Percentiles rank a stretch among this genome's conserved stretches.
Conservation (phyloP, 768 basidiomycete genomes). For the Fistulinella prunicolor region DNA sequence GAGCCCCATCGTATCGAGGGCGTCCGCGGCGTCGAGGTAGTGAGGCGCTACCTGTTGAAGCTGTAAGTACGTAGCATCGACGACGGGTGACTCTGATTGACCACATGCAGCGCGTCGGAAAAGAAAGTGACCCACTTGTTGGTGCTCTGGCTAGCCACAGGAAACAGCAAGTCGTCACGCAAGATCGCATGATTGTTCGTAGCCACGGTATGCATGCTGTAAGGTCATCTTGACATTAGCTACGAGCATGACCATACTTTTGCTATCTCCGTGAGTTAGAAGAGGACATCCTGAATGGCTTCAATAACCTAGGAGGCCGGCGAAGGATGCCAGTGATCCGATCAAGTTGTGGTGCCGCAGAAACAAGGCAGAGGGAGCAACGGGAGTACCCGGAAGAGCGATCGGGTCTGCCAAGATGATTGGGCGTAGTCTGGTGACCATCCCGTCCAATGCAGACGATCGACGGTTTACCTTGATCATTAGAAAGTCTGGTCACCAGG, state of each 20-base stretch:
- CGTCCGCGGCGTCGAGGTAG: conserved; percentile 75
- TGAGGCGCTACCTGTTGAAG: conserved; percentile 80
- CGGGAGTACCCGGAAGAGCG: too few relatives aligned
- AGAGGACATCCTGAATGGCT: background rate
- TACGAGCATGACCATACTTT: conserved; percentile 51
- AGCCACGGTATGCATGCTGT: conserved; percentile 63
- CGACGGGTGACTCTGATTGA: background rate
- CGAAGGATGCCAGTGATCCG: too few relatives aligned
- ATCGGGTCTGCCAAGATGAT: too few relatives aligned
- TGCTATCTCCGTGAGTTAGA: conserved; percentile 13
- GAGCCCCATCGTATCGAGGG: conserved; percentile 81
- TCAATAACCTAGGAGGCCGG: too few relatives aligned
- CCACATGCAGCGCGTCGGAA: too few relatives aligned
- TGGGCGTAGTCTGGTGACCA: too few relatives aligned
- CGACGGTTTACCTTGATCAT: too few relatives aligned
- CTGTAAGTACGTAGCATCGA: conserved; percentile 34
- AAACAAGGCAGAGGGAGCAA: too few relatives aligned
- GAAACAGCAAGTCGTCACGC: conserved; percentile 60
- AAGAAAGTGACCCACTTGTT: conserved; percentile 46
- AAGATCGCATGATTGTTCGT: conserved; percentile 60
- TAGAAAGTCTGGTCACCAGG: too few relatives aligned
- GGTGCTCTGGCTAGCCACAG: conserved; percentile 42
- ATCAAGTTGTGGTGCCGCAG: too few relatives aligned
- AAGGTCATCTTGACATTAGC: conserved; percentile 59
- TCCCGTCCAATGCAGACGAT: too few relatives aligned